phyloP scores from a whole-genome alignment of 1,284 basidiomycete species.

The Rhodofomes roseus region DNA sequence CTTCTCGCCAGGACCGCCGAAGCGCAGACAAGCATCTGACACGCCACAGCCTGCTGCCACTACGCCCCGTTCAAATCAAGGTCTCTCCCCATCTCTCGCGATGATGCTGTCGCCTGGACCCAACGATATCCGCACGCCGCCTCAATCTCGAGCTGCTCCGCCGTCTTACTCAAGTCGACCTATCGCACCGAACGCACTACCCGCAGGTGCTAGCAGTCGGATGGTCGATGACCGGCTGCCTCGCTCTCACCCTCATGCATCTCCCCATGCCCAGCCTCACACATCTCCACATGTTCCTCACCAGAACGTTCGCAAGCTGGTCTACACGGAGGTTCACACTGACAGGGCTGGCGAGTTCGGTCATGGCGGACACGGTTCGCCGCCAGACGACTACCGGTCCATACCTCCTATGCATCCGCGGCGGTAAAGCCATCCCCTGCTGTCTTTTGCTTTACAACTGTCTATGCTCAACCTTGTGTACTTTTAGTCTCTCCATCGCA shows the following conservation, averaged over 20 bases:
- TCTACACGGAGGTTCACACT: conserved; percentile 2
- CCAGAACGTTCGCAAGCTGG: conserved; percentile 1
- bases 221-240: conserved; percentile 2
- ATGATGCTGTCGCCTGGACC: conserved; percentile 30
- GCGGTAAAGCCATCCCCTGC: not conserved
- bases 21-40: conserved; percentile 21
- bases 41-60: conserved; percentile 14
- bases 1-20: conserved; percentile 21
- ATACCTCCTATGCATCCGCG: not conserved
- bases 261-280: not conserved
- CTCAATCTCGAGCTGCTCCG: conserved; percentile 11
- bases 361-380: not conserved
- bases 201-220: conserved; percentile 1
- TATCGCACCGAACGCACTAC: conserved; percentile 10
- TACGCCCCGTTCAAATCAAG: conserved; percentile 15
- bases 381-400: not conserved
- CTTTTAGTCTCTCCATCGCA: not conserved
- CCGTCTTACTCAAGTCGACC: conserved; percentile 12
- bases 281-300: not conserved
- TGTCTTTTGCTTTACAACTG: not conserved
- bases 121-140: conserved; percentile 20
- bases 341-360: not conserved
- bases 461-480: not conserved
- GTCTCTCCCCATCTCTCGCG: conserved; percentile 29
- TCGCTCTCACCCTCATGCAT: not conserved